These are phyloP conservation scores for Fusarium brevicatenulatum DNA, from an alignment of 2,329 filamentous ascomycete species.

Conservation along the genomic window DNA sequence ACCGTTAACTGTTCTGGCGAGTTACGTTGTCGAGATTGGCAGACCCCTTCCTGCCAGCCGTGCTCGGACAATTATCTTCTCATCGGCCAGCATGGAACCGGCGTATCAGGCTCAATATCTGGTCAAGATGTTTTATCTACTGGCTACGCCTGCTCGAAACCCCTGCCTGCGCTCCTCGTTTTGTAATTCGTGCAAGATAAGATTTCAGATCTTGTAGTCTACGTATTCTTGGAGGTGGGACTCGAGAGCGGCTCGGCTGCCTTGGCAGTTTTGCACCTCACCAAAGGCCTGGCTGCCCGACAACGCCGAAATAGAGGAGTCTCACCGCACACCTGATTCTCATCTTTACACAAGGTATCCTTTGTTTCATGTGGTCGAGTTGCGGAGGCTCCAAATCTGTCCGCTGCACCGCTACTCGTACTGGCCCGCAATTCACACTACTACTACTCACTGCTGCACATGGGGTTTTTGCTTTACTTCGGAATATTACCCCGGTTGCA, in stretches of 20 bases:
- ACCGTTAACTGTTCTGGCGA: not conserved
- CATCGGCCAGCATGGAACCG: not conserved
- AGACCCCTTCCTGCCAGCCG: not conserved
- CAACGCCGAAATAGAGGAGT: not conserved
- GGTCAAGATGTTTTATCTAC: slow-evolving; percentile 6
- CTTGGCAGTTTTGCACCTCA: not conserved
- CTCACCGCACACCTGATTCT: not conserved
- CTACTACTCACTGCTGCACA: not conserved
- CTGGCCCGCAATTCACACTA: not conserved
- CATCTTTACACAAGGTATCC: not conserved
- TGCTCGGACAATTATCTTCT: not conserved
- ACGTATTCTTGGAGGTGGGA: not conserved
- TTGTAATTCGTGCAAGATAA: not conserved
- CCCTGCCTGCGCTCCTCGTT: not conserved
- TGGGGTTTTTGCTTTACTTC: not conserved
- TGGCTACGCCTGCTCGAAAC: slow-evolving; percentile 2
- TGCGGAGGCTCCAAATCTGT: not conserved
- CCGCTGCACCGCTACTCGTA: not conserved
- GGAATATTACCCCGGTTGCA: not conserved
- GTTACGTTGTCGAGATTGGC: not conserved
- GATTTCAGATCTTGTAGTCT: not conserved
- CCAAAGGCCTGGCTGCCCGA: not conserved
- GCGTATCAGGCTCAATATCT: slow-evolving; percentile 17
- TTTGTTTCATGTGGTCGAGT: not conserved
- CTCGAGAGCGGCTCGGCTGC: not conserved